A percentile compares a stretch with the other conserved stretches of the same genome.
These are phyloP conservation scores for Crithidia fasciculata DNA, from an alignment of 208 protist genomes.

Conservation along the genomic window DNA sequence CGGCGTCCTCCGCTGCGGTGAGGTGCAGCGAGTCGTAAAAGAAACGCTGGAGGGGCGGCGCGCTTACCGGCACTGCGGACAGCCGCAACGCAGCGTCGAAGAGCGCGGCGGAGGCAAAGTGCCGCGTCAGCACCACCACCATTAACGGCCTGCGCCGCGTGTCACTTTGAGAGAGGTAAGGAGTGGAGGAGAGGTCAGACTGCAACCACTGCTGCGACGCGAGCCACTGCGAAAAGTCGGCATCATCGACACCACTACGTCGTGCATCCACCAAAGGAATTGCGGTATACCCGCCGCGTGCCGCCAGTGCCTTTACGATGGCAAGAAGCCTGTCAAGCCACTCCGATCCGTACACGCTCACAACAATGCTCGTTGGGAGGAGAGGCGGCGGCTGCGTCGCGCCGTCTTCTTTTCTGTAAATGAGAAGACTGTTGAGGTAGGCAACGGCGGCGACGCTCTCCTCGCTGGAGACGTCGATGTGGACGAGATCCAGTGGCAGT, in stretches of 20 bases:
- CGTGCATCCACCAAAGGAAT: slow-evolving; percentile 14
- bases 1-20: slow-evolving; percentile 10
- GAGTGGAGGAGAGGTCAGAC: background rate
- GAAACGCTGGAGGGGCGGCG: slow-evolving; percentile 17
- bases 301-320: slow-evolving; percentile 18
- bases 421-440: slow-evolving; percentile 26
- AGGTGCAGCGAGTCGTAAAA: slow-evolving; percentile 17
- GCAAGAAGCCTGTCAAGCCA: slow-evolving; percentile 20
- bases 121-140: slow-evolving; percentile 17
- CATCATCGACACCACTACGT: background rate
- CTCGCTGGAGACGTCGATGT: slow-evolving; percentile 42
- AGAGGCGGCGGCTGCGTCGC: background rate
- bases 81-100: background rate
- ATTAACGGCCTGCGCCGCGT: slow-evolving; percentile 9
- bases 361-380: slow-evolving; percentile 30
- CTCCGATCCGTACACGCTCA: slow-evolving; percentile 37
- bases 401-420: background rate
- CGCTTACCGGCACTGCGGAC: background rate
- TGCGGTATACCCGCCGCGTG: slow-evolving; percentile 3
- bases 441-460: slow-evolving; percentile 31
- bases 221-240: background rate
- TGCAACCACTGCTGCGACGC: slow-evolving; percentile 1
- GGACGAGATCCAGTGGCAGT: slow-evolving; percentile 38
- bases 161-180: slow-evolving; percentile 3
- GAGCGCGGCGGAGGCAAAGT: background rate